phyloP scores from a whole-genome alignment of 257 asterid species.

The Jasminum sambac region DNA sequence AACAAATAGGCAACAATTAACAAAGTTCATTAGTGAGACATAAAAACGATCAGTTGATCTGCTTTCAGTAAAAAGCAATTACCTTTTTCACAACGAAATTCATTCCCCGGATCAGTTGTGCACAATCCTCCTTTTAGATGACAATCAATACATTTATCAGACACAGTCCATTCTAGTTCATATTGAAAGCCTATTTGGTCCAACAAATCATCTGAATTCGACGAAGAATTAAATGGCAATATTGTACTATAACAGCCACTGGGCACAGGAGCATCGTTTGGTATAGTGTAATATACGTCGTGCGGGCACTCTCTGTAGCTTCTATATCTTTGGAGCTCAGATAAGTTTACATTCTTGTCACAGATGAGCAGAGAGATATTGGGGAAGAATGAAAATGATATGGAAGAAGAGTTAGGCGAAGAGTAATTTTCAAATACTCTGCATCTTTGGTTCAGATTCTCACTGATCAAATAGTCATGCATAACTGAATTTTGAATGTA shows the following conservation, averaged over 20 bases:
- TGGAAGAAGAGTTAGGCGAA: conserved; percentile 15
- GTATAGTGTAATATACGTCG: conserved; percentile 2
- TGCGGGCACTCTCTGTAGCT: conserved; percentile 3
- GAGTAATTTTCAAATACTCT: not conserved
- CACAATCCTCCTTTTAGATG: conserved; percentile 37
- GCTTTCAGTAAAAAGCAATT: not conserved
- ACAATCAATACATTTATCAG: conserved; percentile 33
- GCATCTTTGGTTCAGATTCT: conserved; percentile 10
- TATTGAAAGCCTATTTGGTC: conserved; percentile 18
- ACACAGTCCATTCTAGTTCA: conserved; percentile 36
- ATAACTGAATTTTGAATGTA: too few relatives aligned
- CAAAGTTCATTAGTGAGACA: not conserved
- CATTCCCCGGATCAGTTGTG: not conserved
- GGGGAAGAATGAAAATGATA: conserved; percentile 20
- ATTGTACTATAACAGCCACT: conserved; percentile 1
- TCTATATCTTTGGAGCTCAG: too few relatives aligned
- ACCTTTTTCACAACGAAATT: conserved; percentile 12
- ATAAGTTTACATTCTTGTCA: too few relatives aligned
- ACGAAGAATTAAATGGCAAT: conserved; percentile 25
- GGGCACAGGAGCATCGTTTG: not conserved
- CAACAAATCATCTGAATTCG: not conserved
- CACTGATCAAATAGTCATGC: too few relatives aligned
- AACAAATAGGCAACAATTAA: too few relatives aligned
- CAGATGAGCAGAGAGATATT: conserved; percentile 27
- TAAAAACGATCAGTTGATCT: not conserved